These are phyloP conservation scores for Leishmania turanica DNA, from an alignment of 208 protist species.

Conservation along the genomic window DNA sequence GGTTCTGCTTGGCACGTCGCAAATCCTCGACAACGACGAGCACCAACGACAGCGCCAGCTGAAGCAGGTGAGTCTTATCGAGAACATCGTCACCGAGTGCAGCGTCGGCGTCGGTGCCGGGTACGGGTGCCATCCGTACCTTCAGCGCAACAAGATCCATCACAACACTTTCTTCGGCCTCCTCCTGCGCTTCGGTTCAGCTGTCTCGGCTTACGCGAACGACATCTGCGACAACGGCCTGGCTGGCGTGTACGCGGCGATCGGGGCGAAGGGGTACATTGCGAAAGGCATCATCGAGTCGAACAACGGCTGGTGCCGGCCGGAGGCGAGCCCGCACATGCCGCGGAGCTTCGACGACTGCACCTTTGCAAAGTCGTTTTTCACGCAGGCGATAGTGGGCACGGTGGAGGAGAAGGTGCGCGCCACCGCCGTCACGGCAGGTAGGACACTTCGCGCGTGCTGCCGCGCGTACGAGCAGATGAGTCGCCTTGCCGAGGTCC, in stretches of 20 bases:
- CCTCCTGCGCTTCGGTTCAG: conserved; percentile 70
- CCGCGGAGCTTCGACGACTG: conserved; percentile 51
- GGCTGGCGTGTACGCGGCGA: conserved; percentile 75
- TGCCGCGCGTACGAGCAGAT: conserved; percentile 60
- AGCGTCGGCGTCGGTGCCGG: conserved; percentile 76
- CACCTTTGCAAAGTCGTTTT: conserved; percentile 30
- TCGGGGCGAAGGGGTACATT: conserved; percentile 67
- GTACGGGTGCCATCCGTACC: conserved; percentile 73
- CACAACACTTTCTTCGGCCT: conserved; percentile 87
- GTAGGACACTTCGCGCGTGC: background rate
- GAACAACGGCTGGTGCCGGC: conserved; percentile 82
- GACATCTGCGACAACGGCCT: conserved; percentile 74
- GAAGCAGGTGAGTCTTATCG: conserved; percentile 73
- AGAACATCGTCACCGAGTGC: conserved; percentile 74
- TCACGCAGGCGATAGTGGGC: conserved; percentile 4
- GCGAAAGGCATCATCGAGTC: conserved; percentile 35
- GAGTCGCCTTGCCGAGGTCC: conserved; percentile 39
- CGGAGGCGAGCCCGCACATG: conserved; percentile 34
- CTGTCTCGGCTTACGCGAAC: conserved; percentile 57
- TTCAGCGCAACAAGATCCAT: conserved; percentile 64
- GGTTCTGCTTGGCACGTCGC: conserved; percentile 58
- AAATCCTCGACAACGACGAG: conserved; percentile 37
- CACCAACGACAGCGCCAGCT: conserved; percentile 57
- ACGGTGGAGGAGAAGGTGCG: conserved; percentile 7
- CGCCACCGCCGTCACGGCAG: background rate